Percentiles rank a stretch among this genome's conserved stretches.
Conservation (phyloP, 192 early-diverging fungal genomes). For the Mortierella alpina region DNA sequence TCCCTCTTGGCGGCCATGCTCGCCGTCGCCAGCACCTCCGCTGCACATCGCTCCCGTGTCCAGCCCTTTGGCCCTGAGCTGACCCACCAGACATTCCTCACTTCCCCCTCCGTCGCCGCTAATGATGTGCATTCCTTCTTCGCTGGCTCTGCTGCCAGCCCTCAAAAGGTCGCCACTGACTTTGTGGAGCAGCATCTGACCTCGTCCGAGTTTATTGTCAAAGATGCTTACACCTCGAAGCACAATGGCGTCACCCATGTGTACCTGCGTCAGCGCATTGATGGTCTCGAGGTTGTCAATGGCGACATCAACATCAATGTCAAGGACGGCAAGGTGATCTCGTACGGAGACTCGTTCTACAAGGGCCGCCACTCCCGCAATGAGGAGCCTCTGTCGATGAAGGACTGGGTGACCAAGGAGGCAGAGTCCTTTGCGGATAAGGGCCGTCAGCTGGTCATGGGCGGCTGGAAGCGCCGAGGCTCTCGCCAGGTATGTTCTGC, state of each 20-base stretch:
- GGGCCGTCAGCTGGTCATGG: slow-evolving; percentile 39
- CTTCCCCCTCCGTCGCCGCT: slow-evolving; percentile 10
- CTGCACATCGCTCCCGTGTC: slow-evolving; percentile 35
- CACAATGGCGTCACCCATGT: slow-evolving; percentile 88
- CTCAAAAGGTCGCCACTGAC: slow-evolving; percentile 57
- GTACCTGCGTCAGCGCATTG: slow-evolving; percentile 77
- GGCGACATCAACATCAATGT: slow-evolving; percentile 89
- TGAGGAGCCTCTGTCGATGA: slow-evolving; percentile 56
- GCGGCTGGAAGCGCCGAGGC: slow-evolving; percentile 23
- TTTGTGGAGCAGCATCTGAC: slow-evolving; percentile 60
- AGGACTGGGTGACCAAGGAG: slow-evolving; percentile 57
- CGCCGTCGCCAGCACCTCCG: slow-evolving; percentile 13
- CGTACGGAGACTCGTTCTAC: slow-evolving; percentile 79
- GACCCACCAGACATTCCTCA: slow-evolving; percentile 33
- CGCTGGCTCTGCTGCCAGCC: slow-evolving; percentile 21
- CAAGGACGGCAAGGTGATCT: slow-evolving; percentile 70
- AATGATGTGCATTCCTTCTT: slow-evolving; percentile 9
- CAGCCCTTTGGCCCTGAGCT: slow-evolving; percentile 56
- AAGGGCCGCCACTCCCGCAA: slow-evolving; percentile 26
- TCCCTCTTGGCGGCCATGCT: slow-evolving; percentile 42
- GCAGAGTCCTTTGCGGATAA: slow-evolving; percentile 22
- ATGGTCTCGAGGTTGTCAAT: slow-evolving; percentile 82
- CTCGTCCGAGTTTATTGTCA: slow-evolving; percentile 63
- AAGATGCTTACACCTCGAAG: slow-evolving; percentile 74
- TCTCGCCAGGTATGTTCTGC: slow-evolving; percentile 4